Percentiles rank a stretch among this genome's conserved stretches.
These are phyloP conservation scores for Strobilomyces dryophilus DNA, from an alignment of 768 basidiomycete genomes.

Conservation along the genomic window DNA sequence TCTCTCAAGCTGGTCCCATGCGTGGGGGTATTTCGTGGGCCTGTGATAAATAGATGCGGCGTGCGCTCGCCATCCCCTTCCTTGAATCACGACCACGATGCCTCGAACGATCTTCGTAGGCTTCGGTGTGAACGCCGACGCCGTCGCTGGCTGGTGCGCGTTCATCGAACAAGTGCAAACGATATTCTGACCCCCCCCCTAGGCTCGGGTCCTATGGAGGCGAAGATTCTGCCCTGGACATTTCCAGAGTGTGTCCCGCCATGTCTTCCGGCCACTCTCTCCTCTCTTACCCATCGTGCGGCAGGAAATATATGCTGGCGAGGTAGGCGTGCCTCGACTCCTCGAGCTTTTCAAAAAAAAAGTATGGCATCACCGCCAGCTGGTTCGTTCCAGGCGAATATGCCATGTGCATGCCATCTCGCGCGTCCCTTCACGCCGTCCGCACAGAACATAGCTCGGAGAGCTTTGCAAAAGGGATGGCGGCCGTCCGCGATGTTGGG, in stretches of 20 bases:
- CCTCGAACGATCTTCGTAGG: slow-evolving; percentile 53
- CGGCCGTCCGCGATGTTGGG: slow-evolving; percentile 63
- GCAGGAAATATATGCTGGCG: slow-evolving; percentile 69
- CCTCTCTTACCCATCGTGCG: background rate
- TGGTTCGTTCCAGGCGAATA: slow-evolving; percentile 70
- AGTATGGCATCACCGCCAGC: slow-evolving; percentile 62
- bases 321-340: slow-evolving; percentile 65
- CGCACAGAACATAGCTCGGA: slow-evolving; percentile 62
- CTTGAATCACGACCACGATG: slow-evolving; percentile 40
- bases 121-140: slow-evolving; percentile 74
- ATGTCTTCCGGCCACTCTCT: background rate
- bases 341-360: slow-evolving; percentile 69
- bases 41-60: too few relatives aligned
- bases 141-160: slow-evolving; percentile 65
- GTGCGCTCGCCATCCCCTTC: too few relatives aligned
- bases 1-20: too few relatives aligned
- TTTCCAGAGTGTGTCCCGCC: slow-evolving; percentile 50
- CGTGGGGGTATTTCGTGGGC: too few relatives aligned
- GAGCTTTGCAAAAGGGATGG: slow-evolving; percentile 70
- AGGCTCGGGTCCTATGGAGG: slow-evolving; percentile 76
- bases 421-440: background rate
- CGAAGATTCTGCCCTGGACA: slow-evolving; percentile 69
- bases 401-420: background rate
- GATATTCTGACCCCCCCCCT: too few relatives aligned
- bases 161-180: background rate